phyloP scores from a whole-genome alignment of 2,329 filamentous ascomycete species.

The Neopestalotiopsis sp. region DNA sequence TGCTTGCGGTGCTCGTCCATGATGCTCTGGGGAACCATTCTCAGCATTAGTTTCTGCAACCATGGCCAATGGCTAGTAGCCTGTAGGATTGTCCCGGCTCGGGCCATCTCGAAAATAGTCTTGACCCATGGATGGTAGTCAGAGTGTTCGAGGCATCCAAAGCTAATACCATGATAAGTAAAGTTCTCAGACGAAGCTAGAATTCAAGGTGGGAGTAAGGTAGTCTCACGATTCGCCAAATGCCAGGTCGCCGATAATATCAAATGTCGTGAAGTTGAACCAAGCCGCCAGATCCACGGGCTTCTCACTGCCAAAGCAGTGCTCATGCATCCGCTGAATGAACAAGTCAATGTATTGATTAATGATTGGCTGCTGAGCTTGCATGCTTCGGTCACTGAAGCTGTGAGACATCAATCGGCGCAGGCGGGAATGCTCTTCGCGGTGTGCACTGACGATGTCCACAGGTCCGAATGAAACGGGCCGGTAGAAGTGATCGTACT shows the following conservation, averaged over 20 bases:
- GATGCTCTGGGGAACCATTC: no score
- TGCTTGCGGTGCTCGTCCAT: no score
- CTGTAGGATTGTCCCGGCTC: neutral
- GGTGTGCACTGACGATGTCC: neutral
- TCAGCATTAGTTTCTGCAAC: neutral
- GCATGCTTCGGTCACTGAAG: neutral
- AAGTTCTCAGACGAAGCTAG: no score
- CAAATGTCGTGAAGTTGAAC: conserved; percentile 27
- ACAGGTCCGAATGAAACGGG: neutral
- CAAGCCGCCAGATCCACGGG: conserved; percentile 28
- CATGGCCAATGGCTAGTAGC: neutral
- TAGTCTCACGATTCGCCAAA: conserved; percentile 21
- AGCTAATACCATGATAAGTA: no score
- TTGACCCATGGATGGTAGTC: neutral
- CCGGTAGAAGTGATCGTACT: neutral
- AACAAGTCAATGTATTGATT: neutral
- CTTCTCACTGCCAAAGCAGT: neutral
- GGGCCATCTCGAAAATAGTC: neutral
- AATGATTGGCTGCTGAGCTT: neutral
- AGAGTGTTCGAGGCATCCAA: no score
- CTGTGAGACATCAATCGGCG: neutral
- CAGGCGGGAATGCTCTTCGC: neutral
- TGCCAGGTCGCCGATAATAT: conserved; percentile 28
- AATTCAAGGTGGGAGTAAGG: conserved; percentile 28
- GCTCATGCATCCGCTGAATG: neutral